phyloP scores from a whole-genome alignment of 2,329 filamentous ascomycete species.

The Neofusicoccum ribis region DNA sequence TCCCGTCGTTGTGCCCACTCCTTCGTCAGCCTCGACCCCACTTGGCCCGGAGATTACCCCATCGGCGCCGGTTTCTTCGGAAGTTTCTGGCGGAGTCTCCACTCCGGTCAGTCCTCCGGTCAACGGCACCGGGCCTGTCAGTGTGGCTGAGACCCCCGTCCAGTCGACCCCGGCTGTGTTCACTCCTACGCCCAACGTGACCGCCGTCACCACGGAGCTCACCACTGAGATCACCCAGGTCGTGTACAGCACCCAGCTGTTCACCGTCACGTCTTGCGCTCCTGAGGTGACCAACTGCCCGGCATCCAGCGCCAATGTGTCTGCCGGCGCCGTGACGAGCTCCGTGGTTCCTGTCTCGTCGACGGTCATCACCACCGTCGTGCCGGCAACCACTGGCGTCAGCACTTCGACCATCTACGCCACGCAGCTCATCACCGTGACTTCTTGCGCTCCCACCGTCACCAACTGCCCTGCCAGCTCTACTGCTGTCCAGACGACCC shows the following conservation, averaged over 20 bases:
- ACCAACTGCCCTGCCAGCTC: conserved; percentile 20
- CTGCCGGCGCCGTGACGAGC: not conserved
- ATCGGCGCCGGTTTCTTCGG: not conserved
- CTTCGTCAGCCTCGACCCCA: not conserved
- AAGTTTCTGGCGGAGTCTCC: not conserved
- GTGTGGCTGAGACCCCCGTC: not conserved
- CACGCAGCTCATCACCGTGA: conserved; percentile 11
- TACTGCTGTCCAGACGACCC: not conserved
- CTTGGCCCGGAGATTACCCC: not conserved
- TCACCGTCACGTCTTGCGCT: conserved; percentile 12
- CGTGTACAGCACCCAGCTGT: conserved; percentile 8
- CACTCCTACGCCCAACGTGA: not conserved
- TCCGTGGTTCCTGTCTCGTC: not conserved
- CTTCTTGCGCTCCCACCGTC: conserved; percentile 3
- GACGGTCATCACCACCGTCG: not conserved
- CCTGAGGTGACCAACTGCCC: conserved; percentile 23
- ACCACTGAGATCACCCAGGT: conserved; percentile 2
- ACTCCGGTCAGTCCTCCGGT: not conserved
- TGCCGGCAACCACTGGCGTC: not conserved
- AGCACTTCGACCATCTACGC: conserved; percentile 6
- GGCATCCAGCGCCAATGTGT: conserved; percentile 20
- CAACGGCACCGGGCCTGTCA: not conserved
- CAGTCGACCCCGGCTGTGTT: not conserved
- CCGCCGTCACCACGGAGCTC: conserved; percentile 1
- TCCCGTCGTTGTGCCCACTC: not conserved